phyloP scores from a whole-genome alignment of 2,329 filamentous ascomycete species.

The Fusarium algeriense region DNA sequence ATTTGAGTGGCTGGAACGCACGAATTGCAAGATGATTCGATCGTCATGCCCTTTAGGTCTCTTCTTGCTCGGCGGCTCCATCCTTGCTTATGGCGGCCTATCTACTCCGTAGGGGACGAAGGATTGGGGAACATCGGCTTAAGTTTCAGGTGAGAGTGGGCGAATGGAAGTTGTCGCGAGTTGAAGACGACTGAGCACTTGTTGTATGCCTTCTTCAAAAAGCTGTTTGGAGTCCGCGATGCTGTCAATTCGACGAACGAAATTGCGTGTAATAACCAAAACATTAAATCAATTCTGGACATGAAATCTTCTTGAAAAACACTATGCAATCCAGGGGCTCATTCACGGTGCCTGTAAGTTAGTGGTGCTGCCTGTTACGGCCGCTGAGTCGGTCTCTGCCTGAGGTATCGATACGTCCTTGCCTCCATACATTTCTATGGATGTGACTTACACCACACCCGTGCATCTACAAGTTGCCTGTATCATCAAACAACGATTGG shows the following conservation, averaged over 20 bases:
- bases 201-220: neutral
- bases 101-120: neutral
- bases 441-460: constrained; percentile 17
- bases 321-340: neutral
- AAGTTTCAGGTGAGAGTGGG: constrained; percentile 28
- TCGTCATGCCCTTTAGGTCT: constrained; percentile 66
- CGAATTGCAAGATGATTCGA: constrained; percentile 85
- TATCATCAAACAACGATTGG: constrained; percentile 4
- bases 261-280: neutral
- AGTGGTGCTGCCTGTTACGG: constrained; percentile 4
- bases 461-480: constrained; percentile 2
- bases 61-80: constrained; percentile 50
- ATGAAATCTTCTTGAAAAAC: neutral
- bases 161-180: neutral
- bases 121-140: constrained; percentile 14
- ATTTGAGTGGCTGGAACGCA: constrained; percentile 56
- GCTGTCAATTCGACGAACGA: neutral
- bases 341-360: neutral
- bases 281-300: neutral
- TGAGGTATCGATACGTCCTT: constrained; percentile 23
- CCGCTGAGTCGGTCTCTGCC: constrained; percentile 17
- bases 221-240: neutral
- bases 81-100: constrained; percentile 34
- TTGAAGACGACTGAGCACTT: neutral
- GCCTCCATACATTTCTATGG: neutral